Evolutionary conservation across 2,329 filamentous ascomycete species (phyloP).

Genomic region (Aspergillus carbonarius): DNA sequence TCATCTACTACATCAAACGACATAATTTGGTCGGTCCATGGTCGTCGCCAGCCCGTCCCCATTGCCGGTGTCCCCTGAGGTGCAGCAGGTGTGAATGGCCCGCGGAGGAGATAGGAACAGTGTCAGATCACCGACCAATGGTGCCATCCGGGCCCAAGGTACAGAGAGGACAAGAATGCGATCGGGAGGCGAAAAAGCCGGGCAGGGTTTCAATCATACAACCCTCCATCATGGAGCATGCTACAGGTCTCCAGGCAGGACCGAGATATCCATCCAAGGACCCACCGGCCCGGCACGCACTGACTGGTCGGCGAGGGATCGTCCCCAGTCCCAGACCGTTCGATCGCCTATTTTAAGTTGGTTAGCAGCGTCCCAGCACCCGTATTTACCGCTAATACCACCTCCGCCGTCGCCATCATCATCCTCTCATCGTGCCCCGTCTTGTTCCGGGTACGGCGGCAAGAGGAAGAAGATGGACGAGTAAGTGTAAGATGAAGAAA

Average conservation of each 20-base stretch:
- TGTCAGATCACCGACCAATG: constrained; percentile 2
- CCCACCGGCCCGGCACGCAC: constrained; percentile 14
- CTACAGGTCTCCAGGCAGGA: constrained; percentile 1
- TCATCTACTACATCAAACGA: too few relatives aligned
- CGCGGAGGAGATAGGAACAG: background rate
- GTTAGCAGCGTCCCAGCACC: constrained; percentile 7
- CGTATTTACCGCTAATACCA: constrained; percentile 21
- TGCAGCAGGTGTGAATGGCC: too few relatives aligned
- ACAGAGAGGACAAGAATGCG: constrained; percentile 10
- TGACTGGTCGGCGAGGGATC: constrained; percentile 22
- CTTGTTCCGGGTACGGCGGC: constrained; percentile 22
- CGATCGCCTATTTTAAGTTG: constrained; percentile 28
- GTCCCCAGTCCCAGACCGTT: constrained; percentile 27
- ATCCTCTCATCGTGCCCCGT: constrained; percentile 7
- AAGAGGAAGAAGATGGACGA: background rate
- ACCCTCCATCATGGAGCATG: constrained; percentile 5
- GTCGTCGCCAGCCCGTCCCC: too few relatives aligned
- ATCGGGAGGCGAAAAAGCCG: constrained; percentile 19
- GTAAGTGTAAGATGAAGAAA: too few relatives aligned
- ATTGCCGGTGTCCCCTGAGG: too few relatives aligned
- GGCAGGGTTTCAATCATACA: constrained; percentile 10
- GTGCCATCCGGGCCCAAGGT: constrained; percentile 6
- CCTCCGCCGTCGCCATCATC: constrained; percentile 8
- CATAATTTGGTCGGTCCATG: too few relatives aligned
- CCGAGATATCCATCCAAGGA: constrained; percentile 3